These are phyloP conservation scores for Trichosporon coremiiforme DNA, from an alignment of 1,284 basidiomycete genomes.

Conservation along the genomic window DNA sequence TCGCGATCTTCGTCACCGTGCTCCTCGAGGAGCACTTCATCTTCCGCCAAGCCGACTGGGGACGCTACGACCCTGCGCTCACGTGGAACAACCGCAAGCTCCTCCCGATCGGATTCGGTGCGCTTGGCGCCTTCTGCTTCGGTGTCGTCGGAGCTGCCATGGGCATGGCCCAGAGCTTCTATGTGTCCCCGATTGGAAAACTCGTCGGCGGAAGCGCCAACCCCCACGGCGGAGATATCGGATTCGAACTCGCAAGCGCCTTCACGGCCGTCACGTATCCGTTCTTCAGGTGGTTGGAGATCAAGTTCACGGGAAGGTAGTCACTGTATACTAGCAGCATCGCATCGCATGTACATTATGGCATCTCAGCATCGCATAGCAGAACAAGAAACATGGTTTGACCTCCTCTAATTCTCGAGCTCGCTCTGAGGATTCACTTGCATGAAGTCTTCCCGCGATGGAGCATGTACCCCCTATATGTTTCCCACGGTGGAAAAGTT, in stretches of 20 bases:
- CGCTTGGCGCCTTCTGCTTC: slow-evolving; percentile 34
- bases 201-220: slow-evolving; percentile 32
- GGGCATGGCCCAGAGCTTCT: slow-evolving; percentile 53
- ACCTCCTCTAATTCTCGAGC: no score
- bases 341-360: slow-evolving; percentile 14
- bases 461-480: no score
- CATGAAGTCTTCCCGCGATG: no score
- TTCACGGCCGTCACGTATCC: slow-evolving; percentile 52
- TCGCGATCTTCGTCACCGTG: slow-evolving; percentile 52
- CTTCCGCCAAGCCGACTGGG: slow-evolving; percentile 50
- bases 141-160: slow-evolving; percentile 46
- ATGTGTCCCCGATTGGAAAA: slow-evolving; percentile 40
- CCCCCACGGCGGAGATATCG: slow-evolving; percentile 41
- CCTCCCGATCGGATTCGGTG: slow-evolving; percentile 42
- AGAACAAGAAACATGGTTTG: no score
- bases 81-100: slow-evolving; percentile 42
- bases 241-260: slow-evolving; percentile 46
- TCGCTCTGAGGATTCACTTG: no score
- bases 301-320: slow-evolving; percentile 30
- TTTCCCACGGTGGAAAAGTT: no score
- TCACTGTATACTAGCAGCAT: slow-evolving; percentile 13
- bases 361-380: background rate
- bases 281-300: slow-evolving; percentile 45
- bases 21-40: slow-evolving; percentile 55
- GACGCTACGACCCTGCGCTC: slow-evolving; percentile 46